phyloP scores from a whole-genome alignment of 1,139 yeast genomes.

The Debaryomyces nepalensis region DNA sequence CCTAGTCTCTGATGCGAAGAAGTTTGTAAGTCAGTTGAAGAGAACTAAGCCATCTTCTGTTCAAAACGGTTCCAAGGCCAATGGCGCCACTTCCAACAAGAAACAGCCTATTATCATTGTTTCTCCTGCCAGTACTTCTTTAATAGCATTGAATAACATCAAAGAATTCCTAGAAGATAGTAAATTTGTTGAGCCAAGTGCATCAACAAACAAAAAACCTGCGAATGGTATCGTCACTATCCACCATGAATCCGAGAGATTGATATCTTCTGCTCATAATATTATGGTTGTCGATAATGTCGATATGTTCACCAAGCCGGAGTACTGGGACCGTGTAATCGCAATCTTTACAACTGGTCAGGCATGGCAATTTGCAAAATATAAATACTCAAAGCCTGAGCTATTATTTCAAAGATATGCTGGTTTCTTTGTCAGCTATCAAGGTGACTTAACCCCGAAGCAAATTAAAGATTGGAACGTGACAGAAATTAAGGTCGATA shows the following conservation, averaged over 20 bases:
- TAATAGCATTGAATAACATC: conserved; percentile 79
- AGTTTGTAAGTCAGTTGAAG: conserved; percentile 61
- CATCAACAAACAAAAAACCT: conserved; percentile 40
- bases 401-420: conserved; percentile 79
- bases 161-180: conserved; percentile 84
- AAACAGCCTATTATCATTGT: conserved; percentile 91
- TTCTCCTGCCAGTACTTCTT: conserved; percentile 93
- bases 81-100: conserved; percentile 25
- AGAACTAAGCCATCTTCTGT: conserved; percentile 32
- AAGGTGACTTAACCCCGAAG: conserved; percentile 79
- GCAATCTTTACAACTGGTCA: conserved; percentile 98
- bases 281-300: conserved; percentile 87
- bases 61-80: conserved; percentile 13
- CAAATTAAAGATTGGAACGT: conserved; percentile 89
- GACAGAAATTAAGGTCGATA: conserved; percentile 73
- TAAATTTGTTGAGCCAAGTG: conserved; percentile 62
- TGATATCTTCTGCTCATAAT: conserved; percentile 58
- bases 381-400: conserved; percentile 82
- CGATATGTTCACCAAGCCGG: conserved; percentile 89
- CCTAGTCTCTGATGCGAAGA: conserved; percentile 72
- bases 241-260: conserved; percentile 57
- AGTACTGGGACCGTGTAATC: conserved; percentile 95
- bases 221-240: conserved; percentile 53
- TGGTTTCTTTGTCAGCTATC: conserved; percentile 79
- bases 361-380: conserved; percentile 92